These are phyloP conservation scores for Penicillium fimorum DNA, from an alignment of 495 filamentous ascomycete species.

Conservation along the genomic window DNA sequence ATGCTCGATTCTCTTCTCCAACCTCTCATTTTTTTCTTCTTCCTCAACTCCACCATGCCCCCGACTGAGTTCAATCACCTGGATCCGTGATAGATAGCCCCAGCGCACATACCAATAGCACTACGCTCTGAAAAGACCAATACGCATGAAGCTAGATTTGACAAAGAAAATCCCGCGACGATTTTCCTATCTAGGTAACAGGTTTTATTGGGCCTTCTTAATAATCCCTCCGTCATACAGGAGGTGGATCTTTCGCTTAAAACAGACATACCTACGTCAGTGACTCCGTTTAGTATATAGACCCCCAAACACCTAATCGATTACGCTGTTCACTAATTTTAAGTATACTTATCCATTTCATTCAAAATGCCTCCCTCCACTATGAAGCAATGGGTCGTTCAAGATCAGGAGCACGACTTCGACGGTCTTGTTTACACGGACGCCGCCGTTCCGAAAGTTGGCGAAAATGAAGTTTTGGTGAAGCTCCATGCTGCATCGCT, in stretches of 20 bases:
- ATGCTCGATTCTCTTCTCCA: too few species aligned
- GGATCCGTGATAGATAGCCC: too few species aligned
- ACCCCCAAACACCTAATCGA: not conserved
- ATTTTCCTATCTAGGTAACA: too few species aligned
- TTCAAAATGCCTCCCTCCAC: slow-evolving; percentile 48
- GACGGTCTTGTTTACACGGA: slow-evolving; percentile 58
- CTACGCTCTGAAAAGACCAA: too few species aligned
- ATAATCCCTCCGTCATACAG: slow-evolving; percentile 19
- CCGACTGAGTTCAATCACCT: too few species aligned
- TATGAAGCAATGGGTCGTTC: slow-evolving; percentile 66
- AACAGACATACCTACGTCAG: slow-evolving; percentile 20
- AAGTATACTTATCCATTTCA: not conserved
- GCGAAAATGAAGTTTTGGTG: slow-evolving; percentile 73
- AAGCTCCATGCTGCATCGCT: slow-evolving; percentile 72
- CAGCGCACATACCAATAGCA: too few species aligned
- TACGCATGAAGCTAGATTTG: too few species aligned
- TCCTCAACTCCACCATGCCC: too few species aligned
- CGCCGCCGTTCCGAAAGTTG: slow-evolving; percentile 56
- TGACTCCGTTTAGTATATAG: not conserved
- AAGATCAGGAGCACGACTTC: slow-evolving; percentile 54
- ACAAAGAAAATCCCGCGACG: too few species aligned
- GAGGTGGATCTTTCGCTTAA: too few species aligned
- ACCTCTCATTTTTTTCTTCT: too few species aligned
- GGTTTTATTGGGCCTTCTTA: not conserved
- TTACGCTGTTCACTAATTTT: not conserved